phyloP scores from a whole-genome alignment of 2,329 filamentous ascomycete species.

The Beauveria asiatica region DNA sequence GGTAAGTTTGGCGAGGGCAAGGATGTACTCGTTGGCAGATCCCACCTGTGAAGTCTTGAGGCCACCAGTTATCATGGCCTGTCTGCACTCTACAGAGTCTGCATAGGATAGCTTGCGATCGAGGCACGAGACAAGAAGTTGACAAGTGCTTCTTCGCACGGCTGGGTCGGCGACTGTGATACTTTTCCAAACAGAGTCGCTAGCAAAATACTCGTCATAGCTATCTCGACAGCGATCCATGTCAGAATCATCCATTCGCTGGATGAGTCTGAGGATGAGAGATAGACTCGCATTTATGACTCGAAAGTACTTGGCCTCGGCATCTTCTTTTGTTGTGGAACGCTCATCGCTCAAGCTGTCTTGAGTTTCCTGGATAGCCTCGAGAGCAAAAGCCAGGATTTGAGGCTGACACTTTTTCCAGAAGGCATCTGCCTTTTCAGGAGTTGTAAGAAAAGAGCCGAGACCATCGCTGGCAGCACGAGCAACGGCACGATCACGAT shows the following conservation, averaged over 20 bases:
- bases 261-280: constrained; percentile 45
- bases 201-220: constrained; percentile 59
- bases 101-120: constrained; percentile 39
- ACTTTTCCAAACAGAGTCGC: constrained; percentile 58
- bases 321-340: constrained; percentile 74
- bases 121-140: constrained; percentile 42
- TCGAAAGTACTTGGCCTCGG: constrained; percentile 74
- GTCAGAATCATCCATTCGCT: constrained; percentile 40
- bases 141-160: constrained; percentile 43
- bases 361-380: constrained; percentile 71
- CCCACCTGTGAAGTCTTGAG: constrained; percentile 64
- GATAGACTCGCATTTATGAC: constrained; percentile 53
- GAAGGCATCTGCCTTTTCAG: constrained; percentile 69
- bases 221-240: constrained; percentile 49
- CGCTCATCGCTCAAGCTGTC: constrained; percentile 84
- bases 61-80: constrained; percentile 61
- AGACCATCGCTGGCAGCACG: constrained; percentile 72
- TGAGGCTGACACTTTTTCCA: constrained; percentile 74
- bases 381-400: constrained; percentile 73
- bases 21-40: constrained; percentile 64
- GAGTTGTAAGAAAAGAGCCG: constrained; percentile 63
- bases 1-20: constrained; percentile 60
- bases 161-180: constrained; percentile 53
- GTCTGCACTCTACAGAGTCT: constrained; percentile 43
- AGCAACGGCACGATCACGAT: constrained; percentile 69